Evolutionary conservation across 2,329 filamentous ascomycete genomes (phyloP).

Genomic region (Curvularia sp.): DNA sequence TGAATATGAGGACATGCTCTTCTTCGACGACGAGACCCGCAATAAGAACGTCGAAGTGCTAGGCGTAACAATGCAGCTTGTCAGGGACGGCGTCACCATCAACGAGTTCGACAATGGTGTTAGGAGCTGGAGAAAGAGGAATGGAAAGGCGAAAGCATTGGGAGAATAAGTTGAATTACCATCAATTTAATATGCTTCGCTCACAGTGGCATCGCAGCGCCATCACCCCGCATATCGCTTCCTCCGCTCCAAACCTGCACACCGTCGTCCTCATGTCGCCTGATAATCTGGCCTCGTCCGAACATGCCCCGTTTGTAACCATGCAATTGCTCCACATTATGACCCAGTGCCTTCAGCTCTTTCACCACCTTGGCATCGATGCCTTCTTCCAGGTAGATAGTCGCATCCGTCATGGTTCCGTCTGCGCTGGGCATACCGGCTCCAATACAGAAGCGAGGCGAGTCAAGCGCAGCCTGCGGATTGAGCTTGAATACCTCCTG

Average conservation of each 20-base stretch:
- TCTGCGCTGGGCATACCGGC: conserved; percentile 69
- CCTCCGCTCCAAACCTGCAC: conserved; percentile 82
- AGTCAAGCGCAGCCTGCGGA: conserved; percentile 88
- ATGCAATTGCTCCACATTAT: conserved; percentile 72
- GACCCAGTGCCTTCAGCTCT: conserved; percentile 72
- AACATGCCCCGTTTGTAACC: conserved; percentile 74
- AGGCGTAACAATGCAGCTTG: conserved; percentile 84
- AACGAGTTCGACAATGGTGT: conserved; percentile 81
- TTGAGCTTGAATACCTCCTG: conserved; percentile 82
- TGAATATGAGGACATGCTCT: conserved; percentile 83
- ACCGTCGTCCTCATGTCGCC: conserved; percentile 77
- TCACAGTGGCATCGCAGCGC: conserved; percentile 64
- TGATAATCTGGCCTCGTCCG: conserved; percentile 85
- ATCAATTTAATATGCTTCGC: background rate
- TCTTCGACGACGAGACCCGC: conserved; percentile 90
- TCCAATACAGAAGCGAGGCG: conserved; percentile 87
- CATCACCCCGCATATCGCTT: conserved; percentile 88
- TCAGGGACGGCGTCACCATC: conserved; percentile 78
- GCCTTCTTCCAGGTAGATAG: conserved; percentile 82
- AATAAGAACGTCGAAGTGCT: conserved; percentile 83
- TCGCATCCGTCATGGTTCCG: conserved; percentile 65
- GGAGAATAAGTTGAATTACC: background rate
- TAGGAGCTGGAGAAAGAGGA: conserved; percentile 78
- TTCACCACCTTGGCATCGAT: conserved; percentile 72
- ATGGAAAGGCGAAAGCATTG: conserved; percentile 53